phyloP scores from a whole-genome alignment of 345 rosid genomes.

The Schrenkiella parvula region DNA sequence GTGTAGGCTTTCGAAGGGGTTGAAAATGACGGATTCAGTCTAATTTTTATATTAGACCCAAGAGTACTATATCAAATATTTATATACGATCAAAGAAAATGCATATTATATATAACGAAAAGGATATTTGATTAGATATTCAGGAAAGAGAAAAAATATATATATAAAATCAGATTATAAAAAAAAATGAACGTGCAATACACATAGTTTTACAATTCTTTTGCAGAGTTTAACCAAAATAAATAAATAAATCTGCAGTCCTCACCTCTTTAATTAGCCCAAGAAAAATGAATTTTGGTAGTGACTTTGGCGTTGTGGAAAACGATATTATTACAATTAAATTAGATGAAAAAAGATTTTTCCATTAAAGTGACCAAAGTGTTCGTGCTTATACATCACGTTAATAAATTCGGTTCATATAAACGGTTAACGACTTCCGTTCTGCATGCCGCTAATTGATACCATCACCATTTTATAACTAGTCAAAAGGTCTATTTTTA shows the following conservation, averaged over 20 bases:
- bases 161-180: background rate
- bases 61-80: background rate
- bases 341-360: background rate
- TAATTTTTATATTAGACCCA: background rate
- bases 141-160: background rate
- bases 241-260: too few species aligned
- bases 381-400: background rate
- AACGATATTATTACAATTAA: background rate
- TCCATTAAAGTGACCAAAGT: background rate
- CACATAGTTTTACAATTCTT: background rate
- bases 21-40: conserved; percentile 5
- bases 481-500: background rate
- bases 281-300: background rate
- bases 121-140: conserved; percentile 11
- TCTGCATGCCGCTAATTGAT: conserved; percentile 32
- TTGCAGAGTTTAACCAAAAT: too few species aligned
- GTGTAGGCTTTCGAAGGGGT: background rate
- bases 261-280: background rate
- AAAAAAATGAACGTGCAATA: conserved; percentile 21
- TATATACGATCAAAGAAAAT: background rate
- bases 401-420: conserved; percentile 16
- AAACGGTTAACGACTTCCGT: conserved; percentile 16
- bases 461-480: conserved; percentile 7
- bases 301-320: background rate
- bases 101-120: background rate